A percentile compares a stretch with the other conserved stretches of the same genome.
Evolutionary conservation across 2,329 filamentous ascomycete species (phyloP).

Genomic region (Metarhizium robertsii): DNA sequence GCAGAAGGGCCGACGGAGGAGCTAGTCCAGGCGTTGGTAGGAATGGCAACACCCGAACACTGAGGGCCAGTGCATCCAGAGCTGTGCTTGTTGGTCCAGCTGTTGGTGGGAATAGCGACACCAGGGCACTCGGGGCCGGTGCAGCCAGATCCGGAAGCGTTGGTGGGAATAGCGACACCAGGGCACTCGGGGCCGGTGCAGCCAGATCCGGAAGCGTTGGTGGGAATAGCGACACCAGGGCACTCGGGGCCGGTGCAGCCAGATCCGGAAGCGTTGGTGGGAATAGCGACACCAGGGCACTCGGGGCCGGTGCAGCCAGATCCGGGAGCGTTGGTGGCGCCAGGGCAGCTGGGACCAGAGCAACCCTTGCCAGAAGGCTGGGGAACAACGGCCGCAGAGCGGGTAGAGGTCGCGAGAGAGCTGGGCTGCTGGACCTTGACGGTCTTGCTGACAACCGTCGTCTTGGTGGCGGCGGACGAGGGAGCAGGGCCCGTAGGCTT

Average conservation of each 20-base stretch:
- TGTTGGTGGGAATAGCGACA: neutral
- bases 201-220: neutral
- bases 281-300: neutral
- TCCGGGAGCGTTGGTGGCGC: neutral
- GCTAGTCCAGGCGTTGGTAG: conserved; percentile 10
- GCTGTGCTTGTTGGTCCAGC: neutral
- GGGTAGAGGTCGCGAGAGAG: conserved; percentile 10
- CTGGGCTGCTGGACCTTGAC: conserved; percentile 2
- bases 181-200: neutral
- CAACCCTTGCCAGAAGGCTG: conserved; percentile 16
- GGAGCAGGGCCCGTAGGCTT: neutral
- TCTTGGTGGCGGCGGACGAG: neutral
- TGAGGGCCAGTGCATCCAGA: conserved; percentile 5
- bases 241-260: neutral
- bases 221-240: neutral
- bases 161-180: neutral
- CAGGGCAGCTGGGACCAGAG: conserved; percentile 14
- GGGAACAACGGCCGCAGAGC: conserved; percentile 10
- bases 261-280: neutral
- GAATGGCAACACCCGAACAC: conserved; percentile 10
- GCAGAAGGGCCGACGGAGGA: conserved; percentile 7
- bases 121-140: neutral
- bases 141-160: neutral
- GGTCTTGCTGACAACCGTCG: conserved; percentile 5
- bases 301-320: neutral